A percentile compares a stretch with the other conserved stretches of the same genome.
phyloP scores from a whole-genome alignment of 441 rosid species.

The Breynia disticha region DNA sequence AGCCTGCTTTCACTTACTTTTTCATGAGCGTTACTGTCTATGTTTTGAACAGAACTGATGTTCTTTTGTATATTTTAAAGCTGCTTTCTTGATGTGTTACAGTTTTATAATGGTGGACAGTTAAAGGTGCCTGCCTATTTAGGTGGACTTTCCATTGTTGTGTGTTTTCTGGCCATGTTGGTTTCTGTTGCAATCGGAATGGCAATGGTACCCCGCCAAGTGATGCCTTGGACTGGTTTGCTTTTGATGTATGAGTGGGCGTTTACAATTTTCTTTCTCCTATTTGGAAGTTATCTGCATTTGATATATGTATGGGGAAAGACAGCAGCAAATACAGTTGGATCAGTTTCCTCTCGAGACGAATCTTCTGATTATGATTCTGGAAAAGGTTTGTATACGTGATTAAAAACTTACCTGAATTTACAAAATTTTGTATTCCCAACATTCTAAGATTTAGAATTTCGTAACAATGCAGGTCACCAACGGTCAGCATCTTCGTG shows the following conservation, averaged over 20 bases:
- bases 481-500: constrained; percentile 48
- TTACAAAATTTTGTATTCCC: neutral
- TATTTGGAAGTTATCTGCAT: constrained; percentile 72
- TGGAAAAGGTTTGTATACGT: constrained; percentile 52
- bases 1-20: constrained; percentile 17
- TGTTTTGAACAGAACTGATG: neutral
- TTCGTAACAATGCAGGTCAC: constrained; percentile 44
- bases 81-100: constrained; percentile 20
- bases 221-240: constrained; percentile 96
- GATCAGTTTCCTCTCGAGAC: constrained; percentile 28
- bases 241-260: constrained; percentile 85
- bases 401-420: neutral
- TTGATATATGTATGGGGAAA: constrained; percentile 56
- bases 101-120: constrained; percentile 36
- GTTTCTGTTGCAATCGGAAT: constrained; percentile 55
- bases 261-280: constrained; percentile 54
- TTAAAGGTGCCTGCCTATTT: constrained; percentile 61
- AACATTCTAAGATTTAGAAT: constrained; percentile 3
- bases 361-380: constrained; percentile 55
- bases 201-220: constrained; percentile 73
- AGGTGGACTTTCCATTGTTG: constrained; percentile 52
- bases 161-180: constrained; percentile 40
- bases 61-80: constrained; percentile 2
- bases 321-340: constrained; percentile 39
- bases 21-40: neutral